Evolutionary conservation across 306 rosid species (phyloP).

Genomic region (Prunus dulcis): DNA sequence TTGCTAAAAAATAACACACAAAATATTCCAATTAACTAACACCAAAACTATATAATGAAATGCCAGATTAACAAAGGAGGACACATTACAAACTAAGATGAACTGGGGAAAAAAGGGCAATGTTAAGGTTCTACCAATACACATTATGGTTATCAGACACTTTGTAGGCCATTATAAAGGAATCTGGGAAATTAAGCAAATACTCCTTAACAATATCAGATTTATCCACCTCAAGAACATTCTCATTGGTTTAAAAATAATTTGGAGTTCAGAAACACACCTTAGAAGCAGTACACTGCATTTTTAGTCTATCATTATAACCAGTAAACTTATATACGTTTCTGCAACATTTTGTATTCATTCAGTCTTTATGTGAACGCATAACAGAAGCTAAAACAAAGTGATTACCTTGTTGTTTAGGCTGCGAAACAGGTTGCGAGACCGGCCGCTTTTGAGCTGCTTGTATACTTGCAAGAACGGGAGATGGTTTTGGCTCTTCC

Average conservation of each 20-base stretch:
- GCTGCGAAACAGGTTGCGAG: constrained; percentile 52
- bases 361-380: not conserved
- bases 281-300: not conserved
- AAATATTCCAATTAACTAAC: constrained; percentile 12
- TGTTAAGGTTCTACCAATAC: not conserved
- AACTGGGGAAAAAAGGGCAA: not conserved
- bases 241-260: not conserved
- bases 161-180: not conserved
- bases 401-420: constrained; percentile 69
- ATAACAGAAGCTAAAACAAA: not conserved
- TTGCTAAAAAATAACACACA: constrained; percentile 28
- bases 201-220: not conserved
- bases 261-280: not conserved
- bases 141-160: not conserved
- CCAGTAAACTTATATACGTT: not conserved
- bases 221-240: not conserved
- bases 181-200: not conserved
- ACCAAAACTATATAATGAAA: not conserved
- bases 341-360: not conserved
- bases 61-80: not conserved
- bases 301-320: not conserved
- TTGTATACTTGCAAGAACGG: constrained; percentile 81
- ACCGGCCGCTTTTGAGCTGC: constrained; percentile 97
- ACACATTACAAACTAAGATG: not conserved
- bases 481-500: constrained; percentile 67